Base-by-base conservation (phyloP, 495 filamentous ascomycete genomes). In the Xylaria intraflava region DNA sequence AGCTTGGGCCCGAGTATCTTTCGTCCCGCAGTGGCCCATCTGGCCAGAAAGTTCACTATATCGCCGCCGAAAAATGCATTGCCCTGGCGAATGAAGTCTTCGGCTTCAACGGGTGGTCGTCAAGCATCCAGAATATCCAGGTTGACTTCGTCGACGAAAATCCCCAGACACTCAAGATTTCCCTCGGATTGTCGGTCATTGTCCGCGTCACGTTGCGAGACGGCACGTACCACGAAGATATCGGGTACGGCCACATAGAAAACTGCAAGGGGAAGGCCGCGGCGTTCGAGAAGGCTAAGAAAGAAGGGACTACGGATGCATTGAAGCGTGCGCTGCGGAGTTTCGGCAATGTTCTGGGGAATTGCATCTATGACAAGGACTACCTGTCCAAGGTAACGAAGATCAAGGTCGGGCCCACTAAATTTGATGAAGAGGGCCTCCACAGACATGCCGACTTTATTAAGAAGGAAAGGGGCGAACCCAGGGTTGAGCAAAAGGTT, bases 41-140 rank as follows among this genome's bases (percentile, higher is more conserved):
- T 0, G 90, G 90, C 36, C 81, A 83, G 51, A 92, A 88, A 67
- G 85, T 97, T 16, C 87, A 93, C 62, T 97, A 99, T 70, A 76
- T 99, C 26, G 81, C 87, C 10, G 90, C 88, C 6, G 90, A 97
- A 59, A 97, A 97, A 72, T 88, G 83, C 66, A 97, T 99, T 59
- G 87, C 86, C 46, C 84, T 99, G 31, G 93, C 93, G 30, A 99
- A 99, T 62, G 90, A 99, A 60, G 87, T 97, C 3, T 96, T 99
- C 70, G 93, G 93, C 8, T 99, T 99, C 75, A 96, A 97, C 70
- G 93, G 93, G 40, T 99, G 93, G 93, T 94, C 88, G 11, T 93
- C 87, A 49, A 80, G 83, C 40, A 94, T 99, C 46, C 85, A 87
- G 63, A 85, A 90, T 57, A 84, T 95, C 16, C 84, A 91, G 62